Evolutionary conservation across 1,284 basidiomycete genomes (phyloP), one percentile per base, ranked within the genome.

Genomic region (Cryptococcus hybrid): DNA sequence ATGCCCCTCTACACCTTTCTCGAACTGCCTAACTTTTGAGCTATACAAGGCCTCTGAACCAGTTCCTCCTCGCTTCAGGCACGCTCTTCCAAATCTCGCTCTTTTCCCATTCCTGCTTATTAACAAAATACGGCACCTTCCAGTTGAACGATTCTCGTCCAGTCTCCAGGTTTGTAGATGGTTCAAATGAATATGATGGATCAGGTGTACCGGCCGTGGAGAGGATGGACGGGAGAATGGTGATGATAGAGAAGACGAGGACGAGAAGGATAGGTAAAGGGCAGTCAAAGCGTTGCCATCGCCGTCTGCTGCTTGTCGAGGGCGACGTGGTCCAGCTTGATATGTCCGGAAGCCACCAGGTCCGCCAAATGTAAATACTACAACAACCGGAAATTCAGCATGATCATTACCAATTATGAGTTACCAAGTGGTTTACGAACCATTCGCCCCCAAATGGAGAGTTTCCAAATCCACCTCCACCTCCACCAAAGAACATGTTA

Each of bases 401-500:
- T 3, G 1, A 36, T 39, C 11, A 15, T 24, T 37, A 15, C 46
- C 40, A 42, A 42, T 42, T 42, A 11, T 42, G 40, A 42, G 40
- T 39, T 24, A 3, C 24, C 24, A 24, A 24, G 2, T 24, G 24
- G 3, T 24, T 43, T 42, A 66, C 68, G 55, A 57, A 67, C 65
- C 73, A 46, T 79, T 75, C 2, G 69, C 70, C 5, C 72, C 73
- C 89, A 74, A 92, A 92, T 37, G 54, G 54, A 36, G 37, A 13
- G 13, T 57, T 49, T 81, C 81, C n/a, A 59, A 80, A 80, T 44
- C 76, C 78, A 1, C 80, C 81, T 6, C 81, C 81, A 15, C 80
- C 77, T 38, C 78, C 78, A 24, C 91, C 93, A 74, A 99, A 99
- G 84, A 99, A 98, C 90, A 96, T 94, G 73, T 97, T 95, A 83